Evolutionary conservation across 305 asterid genomes (phyloP).

Genomic region (Stenogyne calaminthoides): DNA sequence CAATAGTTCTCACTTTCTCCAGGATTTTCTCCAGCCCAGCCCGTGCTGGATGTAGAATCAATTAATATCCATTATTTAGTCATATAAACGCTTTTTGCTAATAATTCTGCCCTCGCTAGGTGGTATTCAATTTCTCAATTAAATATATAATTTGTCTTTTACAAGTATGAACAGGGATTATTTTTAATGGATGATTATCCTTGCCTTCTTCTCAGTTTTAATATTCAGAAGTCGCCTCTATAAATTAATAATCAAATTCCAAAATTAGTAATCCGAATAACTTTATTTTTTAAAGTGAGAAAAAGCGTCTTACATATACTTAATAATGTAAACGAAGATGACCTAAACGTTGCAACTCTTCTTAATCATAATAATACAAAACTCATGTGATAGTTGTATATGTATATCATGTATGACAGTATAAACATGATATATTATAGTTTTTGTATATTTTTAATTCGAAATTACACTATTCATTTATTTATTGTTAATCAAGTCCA

Average conservation of each 20-base stretch:
- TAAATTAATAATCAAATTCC: background rate
- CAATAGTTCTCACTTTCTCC: constrained; percentile 41
- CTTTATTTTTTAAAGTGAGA: background rate
- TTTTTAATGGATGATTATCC: background rate
- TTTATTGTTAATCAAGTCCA: background rate
- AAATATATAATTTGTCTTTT: no score
- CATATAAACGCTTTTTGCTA: background rate
- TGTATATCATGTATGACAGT: no score
- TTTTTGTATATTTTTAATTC: no score
- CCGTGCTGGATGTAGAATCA: background rate
- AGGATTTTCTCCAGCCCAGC: constrained; percentile 1
- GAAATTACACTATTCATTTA: no score
- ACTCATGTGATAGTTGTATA: no score
- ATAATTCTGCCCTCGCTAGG: background rate
- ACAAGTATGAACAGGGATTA: background rate
- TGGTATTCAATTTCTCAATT: background rate
- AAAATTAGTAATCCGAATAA: constrained; percentile 7
- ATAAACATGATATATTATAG: no score
- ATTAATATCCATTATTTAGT: constrained; percentile 27
- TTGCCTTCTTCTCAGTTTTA: background rate
- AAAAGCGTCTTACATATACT: background rate
- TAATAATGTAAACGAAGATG: background rate
- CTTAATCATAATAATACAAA: no score
- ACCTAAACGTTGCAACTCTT: background rate
- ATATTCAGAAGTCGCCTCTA: background rate